Conservation (phyloP, 2,329 filamentous ascomycete genomes). For the Aureobasidium sp. region DNA sequence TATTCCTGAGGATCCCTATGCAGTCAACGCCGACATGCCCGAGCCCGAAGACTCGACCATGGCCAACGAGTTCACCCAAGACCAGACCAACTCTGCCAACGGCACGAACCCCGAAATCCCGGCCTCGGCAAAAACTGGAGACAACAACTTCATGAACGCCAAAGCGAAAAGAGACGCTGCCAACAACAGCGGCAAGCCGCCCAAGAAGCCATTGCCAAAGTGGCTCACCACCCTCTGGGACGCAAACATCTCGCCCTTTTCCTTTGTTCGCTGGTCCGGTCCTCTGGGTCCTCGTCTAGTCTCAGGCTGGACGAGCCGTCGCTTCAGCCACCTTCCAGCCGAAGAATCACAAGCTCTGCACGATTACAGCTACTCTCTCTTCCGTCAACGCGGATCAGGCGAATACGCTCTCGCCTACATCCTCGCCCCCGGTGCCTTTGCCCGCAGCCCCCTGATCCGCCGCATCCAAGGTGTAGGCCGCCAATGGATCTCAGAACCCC, state of each 20-base stretch:
- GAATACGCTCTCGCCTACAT: conserved; percentile 92
- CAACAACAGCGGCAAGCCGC: conserved; percentile 30
- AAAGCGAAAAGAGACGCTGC: conserved; percentile 30
- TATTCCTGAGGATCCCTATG: conserved; percentile 88
- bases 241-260: conserved; percentile 91
- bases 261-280: conserved; percentile 75
- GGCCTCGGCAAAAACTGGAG: conserved; percentile 19
- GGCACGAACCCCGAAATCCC: conserved; percentile 14
- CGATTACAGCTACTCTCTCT: conserved; percentile 89
- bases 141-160: conserved; percentile 48
- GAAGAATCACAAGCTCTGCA: conserved; percentile 79
- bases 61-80: conserved; percentile 69
- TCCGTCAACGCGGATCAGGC: conserved; percentile 82
- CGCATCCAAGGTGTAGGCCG: conserved; percentile 79
- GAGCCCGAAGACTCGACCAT: conserved; percentile 65
- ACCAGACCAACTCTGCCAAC: conserved; percentile 48
- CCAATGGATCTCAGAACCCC: conserved; percentile 41
- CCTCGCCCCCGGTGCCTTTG: conserved; percentile 86
- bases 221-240: conserved; percentile 96
- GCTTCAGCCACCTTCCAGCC: conserved; percentile 78
- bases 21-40: conserved; percentile 69
- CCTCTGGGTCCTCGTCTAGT: conserved; percentile 86
- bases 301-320: conserved; percentile 86
- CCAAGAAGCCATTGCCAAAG: conserved; percentile 58
- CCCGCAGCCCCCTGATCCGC: conserved; percentile 76